Evolutionary conservation across 306 rosid genomes (phyloP).

Genomic region (Quercus berberidifolia): DNA sequence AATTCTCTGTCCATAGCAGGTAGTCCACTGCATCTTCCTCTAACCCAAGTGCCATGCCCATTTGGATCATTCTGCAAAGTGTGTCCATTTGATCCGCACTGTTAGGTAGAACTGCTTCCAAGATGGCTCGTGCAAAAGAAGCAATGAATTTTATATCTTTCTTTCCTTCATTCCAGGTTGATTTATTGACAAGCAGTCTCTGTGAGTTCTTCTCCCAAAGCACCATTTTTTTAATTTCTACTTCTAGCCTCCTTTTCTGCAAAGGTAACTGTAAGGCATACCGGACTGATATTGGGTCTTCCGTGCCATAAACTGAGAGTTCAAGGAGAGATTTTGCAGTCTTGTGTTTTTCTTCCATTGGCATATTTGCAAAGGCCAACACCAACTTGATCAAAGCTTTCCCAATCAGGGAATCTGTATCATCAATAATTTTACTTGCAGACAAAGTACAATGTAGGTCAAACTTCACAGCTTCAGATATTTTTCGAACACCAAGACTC

Average conservation of each 20-base stretch:
- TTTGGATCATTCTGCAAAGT: conserved; percentile 53
- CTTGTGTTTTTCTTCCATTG: too few relatives aligned
- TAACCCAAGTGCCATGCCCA: conserved; percentile 47
- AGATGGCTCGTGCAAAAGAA: conserved; percentile 49
- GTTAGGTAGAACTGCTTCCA: conserved; percentile 49
- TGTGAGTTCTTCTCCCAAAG: neutral
- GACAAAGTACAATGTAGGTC: too few relatives aligned
- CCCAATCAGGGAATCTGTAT: too few relatives aligned
- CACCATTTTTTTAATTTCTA: too few relatives aligned
- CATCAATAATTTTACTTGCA: too few relatives aligned
- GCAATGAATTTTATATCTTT: conserved; percentile 46
- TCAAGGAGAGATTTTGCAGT: too few relatives aligned
- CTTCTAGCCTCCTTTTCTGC: too few relatives aligned
- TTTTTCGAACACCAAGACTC: conserved; percentile 10
- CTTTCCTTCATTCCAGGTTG: conserved; percentile 16
- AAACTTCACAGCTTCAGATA: conserved; percentile 14
- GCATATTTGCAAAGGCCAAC: too few relatives aligned
- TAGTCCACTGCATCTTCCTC: conserved; percentile 45
- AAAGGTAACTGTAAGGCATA: too few relatives aligned
- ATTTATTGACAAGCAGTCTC: conserved; percentile 31
- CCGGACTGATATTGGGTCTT: too few relatives aligned
- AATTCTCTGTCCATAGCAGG: conserved; percentile 56
- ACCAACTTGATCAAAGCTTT: too few relatives aligned
- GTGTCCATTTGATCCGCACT: conserved; percentile 37
- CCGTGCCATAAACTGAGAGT: too few relatives aligned